phyloP scores from a whole-genome alignment of 495 filamentous ascomycete species.

The Trichodelitschia bisporula region DNA sequence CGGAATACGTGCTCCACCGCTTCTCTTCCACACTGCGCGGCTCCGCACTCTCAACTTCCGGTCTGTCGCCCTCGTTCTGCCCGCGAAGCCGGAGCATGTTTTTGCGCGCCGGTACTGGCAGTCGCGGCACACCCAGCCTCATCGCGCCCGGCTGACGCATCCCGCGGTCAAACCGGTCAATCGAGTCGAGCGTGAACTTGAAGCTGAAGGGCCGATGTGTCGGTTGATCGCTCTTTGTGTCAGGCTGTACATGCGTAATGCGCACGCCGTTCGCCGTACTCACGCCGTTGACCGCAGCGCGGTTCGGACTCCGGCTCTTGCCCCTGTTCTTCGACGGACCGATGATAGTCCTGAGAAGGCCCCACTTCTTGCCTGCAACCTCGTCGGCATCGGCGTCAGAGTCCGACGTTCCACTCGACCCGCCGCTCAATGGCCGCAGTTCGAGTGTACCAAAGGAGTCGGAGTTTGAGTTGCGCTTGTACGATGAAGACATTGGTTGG shows the following conservation, averaged over 20 bases:
- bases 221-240: neutral
- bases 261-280: neutral
- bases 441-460: too few relatives aligned
- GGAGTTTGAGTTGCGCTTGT: too few relatives aligned
- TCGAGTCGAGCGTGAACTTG: conserved; percentile 60
- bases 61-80: neutral
- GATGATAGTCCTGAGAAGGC: conserved; percentile 41
- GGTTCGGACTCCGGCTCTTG: conserved; percentile 6
- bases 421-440: too few relatives aligned
- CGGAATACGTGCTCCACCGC: conserved; percentile 44
- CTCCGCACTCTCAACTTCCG: neutral
- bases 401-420: conserved; percentile 7
- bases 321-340: conserved; percentile 8
- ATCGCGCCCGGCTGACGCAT: conserved; percentile 29
- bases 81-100: conserved; percentile 2
- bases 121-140: conserved; percentile 42
- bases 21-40: neutral
- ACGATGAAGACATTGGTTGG: too few relatives aligned
- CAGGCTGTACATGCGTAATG: neutral
- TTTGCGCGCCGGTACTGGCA: conserved; percentile 46
- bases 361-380: conserved; percentile 36
- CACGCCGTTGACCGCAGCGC: neutral
- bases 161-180: conserved; percentile 29
- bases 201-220: conserved; percentile 41
- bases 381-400: conserved; percentile 7